A percentile compares a stretch with the other conserved stretches of the same genome.
Conservation (phyloP, 208 protist species). For the Wallacemonas sp. region DNA sequence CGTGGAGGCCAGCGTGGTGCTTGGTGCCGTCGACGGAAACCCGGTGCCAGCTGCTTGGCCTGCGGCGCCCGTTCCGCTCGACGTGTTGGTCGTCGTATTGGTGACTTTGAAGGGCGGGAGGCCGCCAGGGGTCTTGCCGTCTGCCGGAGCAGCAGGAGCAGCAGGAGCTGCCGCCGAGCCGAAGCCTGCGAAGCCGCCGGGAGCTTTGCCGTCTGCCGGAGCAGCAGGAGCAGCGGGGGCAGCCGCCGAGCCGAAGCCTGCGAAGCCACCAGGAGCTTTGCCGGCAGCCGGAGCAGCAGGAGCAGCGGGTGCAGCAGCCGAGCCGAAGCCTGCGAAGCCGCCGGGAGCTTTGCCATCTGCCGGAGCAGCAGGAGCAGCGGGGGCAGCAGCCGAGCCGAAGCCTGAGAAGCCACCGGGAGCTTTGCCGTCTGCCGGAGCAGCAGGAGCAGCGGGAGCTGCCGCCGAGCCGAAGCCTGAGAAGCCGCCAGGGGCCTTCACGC, state of each 20-base stretch:
- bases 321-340: slow-evolving; percentile 19
- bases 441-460: not conserved
- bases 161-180: slow-evolving; percentile 13
- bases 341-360: slow-evolving; percentile 15
- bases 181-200: slow-evolving; percentile 24
- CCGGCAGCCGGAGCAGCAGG: slow-evolving; percentile 14
- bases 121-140: slow-evolving; percentile 13
- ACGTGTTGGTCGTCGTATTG: slow-evolving; percentile 17
- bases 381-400: slow-evolving; percentile 1
- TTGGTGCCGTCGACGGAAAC: too few relatives aligned
- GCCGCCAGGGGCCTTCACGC: slow-evolving; percentile 7
- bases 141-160: slow-evolving; percentile 14
- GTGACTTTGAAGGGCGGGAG: slow-evolving; percentile 18
- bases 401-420: slow-evolving; percentile 10
- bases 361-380: slow-evolving; percentile 6
- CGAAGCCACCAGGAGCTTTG: slow-evolving; percentile 31
- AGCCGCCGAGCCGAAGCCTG: slow-evolving; percentile 19
- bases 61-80: slow-evolving; percentile 3
- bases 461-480: slow-evolving; percentile 29
- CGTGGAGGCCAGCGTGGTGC: too few relatives aligned
- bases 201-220: slow-evolving; percentile 3
- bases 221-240: slow-evolving; percentile 22
- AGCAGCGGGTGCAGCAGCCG: slow-evolving; percentile 18
- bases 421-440: slow-evolving; percentile 1
- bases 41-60: too few relatives aligned